A percentile compares a stretch with the other conserved stretches of the same genome.
Conservation (phyloP, 2,329 filamentous ascomycete genomes). For the Fusarium odoratissimum region DNA sequence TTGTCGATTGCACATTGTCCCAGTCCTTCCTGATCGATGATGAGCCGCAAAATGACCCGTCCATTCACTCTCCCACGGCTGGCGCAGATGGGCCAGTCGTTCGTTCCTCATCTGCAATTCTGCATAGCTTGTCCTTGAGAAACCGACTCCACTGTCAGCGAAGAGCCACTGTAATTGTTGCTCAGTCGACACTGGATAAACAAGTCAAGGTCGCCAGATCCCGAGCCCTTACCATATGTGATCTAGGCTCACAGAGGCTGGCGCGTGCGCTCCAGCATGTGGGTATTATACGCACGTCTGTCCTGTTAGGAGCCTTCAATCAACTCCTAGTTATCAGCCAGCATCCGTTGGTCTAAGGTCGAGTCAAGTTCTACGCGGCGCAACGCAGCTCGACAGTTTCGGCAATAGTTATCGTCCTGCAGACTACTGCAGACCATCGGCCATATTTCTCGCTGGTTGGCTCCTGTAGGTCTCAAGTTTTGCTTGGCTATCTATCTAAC, state of each 20-base stretch:
- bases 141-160: conserved; percentile 38
- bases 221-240: conserved; percentile 42
- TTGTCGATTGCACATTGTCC: conserved; percentile 14
- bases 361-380: conserved; percentile 42
- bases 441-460: conserved; percentile 28
- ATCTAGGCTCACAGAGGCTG: conserved; percentile 42
- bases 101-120: conserved; percentile 17
- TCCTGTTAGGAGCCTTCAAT: conserved; percentile 45
- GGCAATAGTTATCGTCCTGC: conserved; percentile 41
- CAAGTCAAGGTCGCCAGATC: conserved; percentile 42
- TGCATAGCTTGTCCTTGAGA: conserved; percentile 31
- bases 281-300: conserved; percentile 37
- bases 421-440: conserved; percentile 42
- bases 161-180: conserved; percentile 41
- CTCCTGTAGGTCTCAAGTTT: conserved; percentile 22
- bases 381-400: conserved; percentile 48
- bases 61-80: conserved; percentile 23
- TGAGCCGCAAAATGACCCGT: conserved; percentile 43
- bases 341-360: conserved; percentile 43
- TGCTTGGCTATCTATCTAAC: conserved; percentile 32
- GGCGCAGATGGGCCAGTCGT: conserved; percentile 33
- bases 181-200: conserved; percentile 40
- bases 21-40: conserved; percentile 22
- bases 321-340: conserved; percentile 41
- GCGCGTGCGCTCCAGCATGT: conserved; percentile 44